These are phyloP conservation scores for Aureobasidium sp. DNA, from an alignment of 2,329 filamentous ascomycete species.

Conservation along the genomic window DNA sequence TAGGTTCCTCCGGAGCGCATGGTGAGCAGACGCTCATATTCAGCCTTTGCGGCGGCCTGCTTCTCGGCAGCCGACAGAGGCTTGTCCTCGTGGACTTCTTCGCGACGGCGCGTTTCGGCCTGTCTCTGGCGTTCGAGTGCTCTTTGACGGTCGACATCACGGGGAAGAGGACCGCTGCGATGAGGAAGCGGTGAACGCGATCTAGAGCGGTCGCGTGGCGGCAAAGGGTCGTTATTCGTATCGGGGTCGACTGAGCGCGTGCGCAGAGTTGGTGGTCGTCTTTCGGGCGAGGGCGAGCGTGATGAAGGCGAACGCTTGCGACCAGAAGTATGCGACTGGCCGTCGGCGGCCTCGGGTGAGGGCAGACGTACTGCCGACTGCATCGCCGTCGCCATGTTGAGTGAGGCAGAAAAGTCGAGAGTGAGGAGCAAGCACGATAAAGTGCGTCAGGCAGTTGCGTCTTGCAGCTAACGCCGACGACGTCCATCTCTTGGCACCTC, in stretches of 20 bases:
- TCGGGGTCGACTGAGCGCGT: constrained; percentile 18
- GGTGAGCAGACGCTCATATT: constrained; percentile 85
- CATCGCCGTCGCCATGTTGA: constrained; percentile 16
- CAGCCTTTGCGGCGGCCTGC: constrained; percentile 79
- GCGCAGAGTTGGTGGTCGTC: constrained; percentile 27
- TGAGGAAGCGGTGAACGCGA: constrained; percentile 20
- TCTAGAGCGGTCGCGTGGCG: constrained; percentile 19
- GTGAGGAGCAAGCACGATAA: not conserved
- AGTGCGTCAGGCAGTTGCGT: not conserved
- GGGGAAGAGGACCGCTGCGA: constrained; percentile 35
- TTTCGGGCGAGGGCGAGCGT: constrained; percentile 30
- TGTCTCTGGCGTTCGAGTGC: constrained; percentile 48
- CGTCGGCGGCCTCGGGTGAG: constrained; percentile 16
- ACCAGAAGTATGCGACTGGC: constrained; percentile 11
- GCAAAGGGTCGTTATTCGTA: not conserved
- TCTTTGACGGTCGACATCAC: constrained; percentile 43
- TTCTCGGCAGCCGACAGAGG: constrained; percentile 71
- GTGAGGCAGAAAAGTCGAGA: not conserved
- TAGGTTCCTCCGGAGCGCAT: constrained; percentile 96
- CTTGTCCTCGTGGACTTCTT: constrained; percentile 42
- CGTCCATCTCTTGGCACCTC: not conserved
- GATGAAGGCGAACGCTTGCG: constrained; percentile 30
- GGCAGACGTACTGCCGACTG: constrained; percentile 17
- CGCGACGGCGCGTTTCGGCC: constrained; percentile 36
- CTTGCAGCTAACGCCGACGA: constrained; percentile 1